Conservation (phyloP, 2,329 filamentous ascomycete genomes). For the Diaporthe vexans region DNA sequence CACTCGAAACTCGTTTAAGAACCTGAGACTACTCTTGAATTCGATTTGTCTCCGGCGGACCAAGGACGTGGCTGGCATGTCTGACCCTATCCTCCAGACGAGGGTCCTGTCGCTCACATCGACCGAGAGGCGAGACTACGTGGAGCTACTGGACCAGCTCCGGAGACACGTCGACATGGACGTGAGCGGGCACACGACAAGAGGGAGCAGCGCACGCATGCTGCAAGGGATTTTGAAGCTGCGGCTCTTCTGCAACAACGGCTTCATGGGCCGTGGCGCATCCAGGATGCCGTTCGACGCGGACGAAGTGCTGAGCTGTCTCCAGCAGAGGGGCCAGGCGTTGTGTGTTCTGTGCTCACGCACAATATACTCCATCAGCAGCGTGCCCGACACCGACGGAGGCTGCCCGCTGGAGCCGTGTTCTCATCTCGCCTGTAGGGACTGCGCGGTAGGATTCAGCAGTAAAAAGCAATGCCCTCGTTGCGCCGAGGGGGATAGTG, state of each 20-base stretch:
- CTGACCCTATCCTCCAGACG: not conserved
- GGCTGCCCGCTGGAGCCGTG: not conserved
- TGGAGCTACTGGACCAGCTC: not conserved
- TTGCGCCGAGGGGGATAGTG: not conserved
- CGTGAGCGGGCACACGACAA: slow-evolving; percentile 48
- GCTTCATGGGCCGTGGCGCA: slow-evolving; percentile 41
- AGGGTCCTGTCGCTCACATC: not conserved
- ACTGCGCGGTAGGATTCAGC: not conserved
- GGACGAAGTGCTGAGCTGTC: slow-evolving; percentile 8
- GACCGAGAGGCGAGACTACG: not conserved
- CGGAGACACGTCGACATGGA: slow-evolving; percentile 7
- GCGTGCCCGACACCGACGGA: not conserved
- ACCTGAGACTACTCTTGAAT: slow-evolving; percentile 53
- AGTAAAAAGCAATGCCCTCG: not conserved
- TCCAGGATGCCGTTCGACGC: not conserved
- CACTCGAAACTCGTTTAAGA: slow-evolving; percentile 46
- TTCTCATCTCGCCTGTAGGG: not conserved
- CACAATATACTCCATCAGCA: slow-evolving; percentile 6
- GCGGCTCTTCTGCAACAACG: slow-evolving; percentile 64
- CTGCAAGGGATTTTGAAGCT: slow-evolving; percentile 63
- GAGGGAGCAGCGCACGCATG: slow-evolving; percentile 54
- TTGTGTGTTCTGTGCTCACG: not conserved
- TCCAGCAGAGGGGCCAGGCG: not conserved
- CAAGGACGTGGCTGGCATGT: slow-evolving; percentile 53
- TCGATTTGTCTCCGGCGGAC: slow-evolving; percentile 59